These are phyloP conservation scores for Clarireedia homoeocarpa DNA, from an alignment of 2,329 filamentous ascomycete genomes.

Conservation along the genomic window DNA sequence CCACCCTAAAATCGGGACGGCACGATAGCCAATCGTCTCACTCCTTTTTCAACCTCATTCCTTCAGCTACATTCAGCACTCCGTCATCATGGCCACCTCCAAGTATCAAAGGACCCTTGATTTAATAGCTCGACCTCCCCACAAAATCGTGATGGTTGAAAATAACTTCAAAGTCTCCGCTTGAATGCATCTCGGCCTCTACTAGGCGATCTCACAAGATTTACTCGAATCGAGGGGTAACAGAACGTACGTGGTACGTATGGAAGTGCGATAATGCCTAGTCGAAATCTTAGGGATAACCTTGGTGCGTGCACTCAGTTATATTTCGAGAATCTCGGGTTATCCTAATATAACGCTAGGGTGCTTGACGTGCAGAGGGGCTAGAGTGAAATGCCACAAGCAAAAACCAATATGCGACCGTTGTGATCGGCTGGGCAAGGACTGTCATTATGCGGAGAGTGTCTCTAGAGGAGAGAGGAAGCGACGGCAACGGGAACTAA, in stretches of 20 bases:
- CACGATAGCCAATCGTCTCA: neutral
- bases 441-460: neutral
- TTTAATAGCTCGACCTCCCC: neutral
- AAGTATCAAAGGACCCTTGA: neutral
- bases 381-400: constrained; percentile 1
- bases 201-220: too few relatives aligned
- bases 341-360: neutral
- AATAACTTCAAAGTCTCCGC: neutral
- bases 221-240: too few relatives aligned
- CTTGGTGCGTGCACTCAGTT: neutral
- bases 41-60: neutral
- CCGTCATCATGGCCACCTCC: neutral
- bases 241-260: too few relatives aligned
- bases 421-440: neutral
- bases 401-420: constrained; percentile 2
- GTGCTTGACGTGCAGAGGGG: constrained; percentile 3
- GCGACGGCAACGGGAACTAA: neutral
- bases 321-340: neutral
- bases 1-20: neutral
- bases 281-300: neutral
- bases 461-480: neutral
- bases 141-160: neutral
- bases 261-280: neutral
- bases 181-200: neutral
- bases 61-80: neutral